Base-by-base conservation (phyloP, 2,329 filamentous ascomycete species). In the Sclerotinia sclerotiorum region DNA sequence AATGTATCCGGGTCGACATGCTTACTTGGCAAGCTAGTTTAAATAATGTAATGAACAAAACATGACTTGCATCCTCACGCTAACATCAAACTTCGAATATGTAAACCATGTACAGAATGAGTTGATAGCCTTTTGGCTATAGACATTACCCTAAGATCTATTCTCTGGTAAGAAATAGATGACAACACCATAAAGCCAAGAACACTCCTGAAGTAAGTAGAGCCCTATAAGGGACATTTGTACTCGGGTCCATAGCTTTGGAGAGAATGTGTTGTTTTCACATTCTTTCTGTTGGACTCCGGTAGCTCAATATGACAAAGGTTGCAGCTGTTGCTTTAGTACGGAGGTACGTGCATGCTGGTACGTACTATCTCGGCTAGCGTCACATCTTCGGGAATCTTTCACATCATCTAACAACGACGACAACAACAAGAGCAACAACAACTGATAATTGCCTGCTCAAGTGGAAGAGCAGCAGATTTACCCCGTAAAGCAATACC, bases 171-270 rank as follows among this genome's bases (percentile, higher is more conserved):
- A 35, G 29, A 32, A 55, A n/a, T 24, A 17, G 32, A 39, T 39
- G 5, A 57, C 21, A 57, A 57, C 32, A 24, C 54, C 3, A 24
- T 24, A 24, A 57, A 39, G 11, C 54, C 21, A 57, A 24, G 13
- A 10, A 24, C n/a, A 39, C 32, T 57, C 54, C 54, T 57, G 54
- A 57, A 57, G 10, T 39, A 15, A 8, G 32, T 56, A 56, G 32
- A 7, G 5, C 24, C 21, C 17, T 21, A 24, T 39, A 21, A 8
- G 24, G 55, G 35, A 19, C 17, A 57, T 19, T 8, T 17, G 21
- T 24, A 57, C 55, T 57, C 55, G 55, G 55, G 55, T 57, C 55
- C 55, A 24, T 42, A 24, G 32, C 6, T 24, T 32, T 57, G 32
- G 21, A 57, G 55, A 15, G 2, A n/a, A 39, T 24, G 32, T 56